Evolutionary conservation across 2,329 filamentous ascomycete genomes (phyloP).

Genomic region (Xylaria digitata): DNA sequence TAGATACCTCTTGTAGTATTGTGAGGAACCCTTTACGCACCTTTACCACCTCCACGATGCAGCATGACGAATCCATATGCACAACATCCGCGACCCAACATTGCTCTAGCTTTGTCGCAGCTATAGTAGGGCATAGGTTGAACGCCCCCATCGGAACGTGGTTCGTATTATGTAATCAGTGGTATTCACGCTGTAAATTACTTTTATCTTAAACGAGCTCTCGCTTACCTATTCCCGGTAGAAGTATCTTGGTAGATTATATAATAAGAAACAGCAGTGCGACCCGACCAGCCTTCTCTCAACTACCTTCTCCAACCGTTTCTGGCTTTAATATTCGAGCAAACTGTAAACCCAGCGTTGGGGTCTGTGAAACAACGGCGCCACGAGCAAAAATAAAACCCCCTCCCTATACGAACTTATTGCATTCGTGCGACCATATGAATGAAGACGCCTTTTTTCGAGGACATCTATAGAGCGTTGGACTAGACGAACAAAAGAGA

Average conservation of each 20-base stretch:
- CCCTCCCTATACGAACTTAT: too few relatives aligned
- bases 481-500: too few relatives aligned
- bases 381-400: background rate
- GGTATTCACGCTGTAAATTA: background rate
- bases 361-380: background rate
- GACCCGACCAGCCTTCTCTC: background rate
- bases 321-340: too few relatives aligned
- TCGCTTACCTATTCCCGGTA: too few relatives aligned
- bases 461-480: too few relatives aligned
- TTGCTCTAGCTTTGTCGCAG: constrained; percentile 1
- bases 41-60: constrained; percentile 31
- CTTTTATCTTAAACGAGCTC: background rate
- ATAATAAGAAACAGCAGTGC: background rate
- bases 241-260: background rate
- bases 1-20: constrained; percentile 3
- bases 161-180: background rate
- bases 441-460: background rate
- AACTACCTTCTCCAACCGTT: too few relatives aligned
- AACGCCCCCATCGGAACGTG: background rate
- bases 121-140: background rate
- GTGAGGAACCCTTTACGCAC: constrained; percentile 4
- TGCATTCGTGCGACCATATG: too few relatives aligned
- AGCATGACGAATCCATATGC: constrained; percentile 35
- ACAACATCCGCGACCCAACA: constrained; percentile 31
- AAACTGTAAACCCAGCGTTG: background rate